Percentiles rank a stretch among this genome's conserved stretches.
phyloP scores from a whole-genome alignment of 2,329 filamentous ascomycete species.

The Graphium sp. region DNA sequence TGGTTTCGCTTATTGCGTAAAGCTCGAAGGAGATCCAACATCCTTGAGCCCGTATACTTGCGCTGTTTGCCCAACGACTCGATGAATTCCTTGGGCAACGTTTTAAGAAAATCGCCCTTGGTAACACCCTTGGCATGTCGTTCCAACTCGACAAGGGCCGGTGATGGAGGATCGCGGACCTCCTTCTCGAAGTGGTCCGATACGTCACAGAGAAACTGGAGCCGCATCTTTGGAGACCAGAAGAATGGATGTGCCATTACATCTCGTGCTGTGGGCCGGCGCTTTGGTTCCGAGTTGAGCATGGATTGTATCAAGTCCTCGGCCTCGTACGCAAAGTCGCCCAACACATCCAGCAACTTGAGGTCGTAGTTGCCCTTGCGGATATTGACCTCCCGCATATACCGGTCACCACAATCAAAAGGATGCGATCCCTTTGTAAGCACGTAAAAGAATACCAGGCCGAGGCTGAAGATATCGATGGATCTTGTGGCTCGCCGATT shows the following conservation, averaged over 20 bases:
- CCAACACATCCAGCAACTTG: constrained; percentile 53
- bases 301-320: constrained; percentile 75
- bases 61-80: constrained; percentile 85
- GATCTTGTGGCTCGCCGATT: constrained; percentile 79
- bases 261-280: constrained; percentile 54
- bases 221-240: constrained; percentile 76
- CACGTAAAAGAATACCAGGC: constrained; percentile 98
- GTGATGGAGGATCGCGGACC: constrained; percentile 63
- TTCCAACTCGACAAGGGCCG: constrained; percentile 44
- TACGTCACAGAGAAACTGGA: constrained; percentile 88
- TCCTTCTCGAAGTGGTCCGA: constrained; percentile 96
- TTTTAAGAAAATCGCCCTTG: constrained; percentile 60
- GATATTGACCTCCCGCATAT: constrained; percentile 95
- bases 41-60: constrained; percentile 72
- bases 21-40: constrained; percentile 77
- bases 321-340: constrained; percentile 74
- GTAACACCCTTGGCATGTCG: constrained; percentile 32
- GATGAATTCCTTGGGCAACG: constrained; percentile 66
- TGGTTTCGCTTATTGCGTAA: constrained; percentile 94
- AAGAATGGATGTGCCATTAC: constrained; percentile 94
- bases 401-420: constrained; percentile 85
- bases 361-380: constrained; percentile 73
- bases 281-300: constrained; percentile 38
- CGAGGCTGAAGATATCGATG: constrained; percentile 94
- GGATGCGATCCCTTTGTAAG: constrained; percentile 83